Evolutionary conservation across 2,329 filamentous ascomycete genomes (phyloP).

Genomic region (Talaromyces sp.): DNA sequence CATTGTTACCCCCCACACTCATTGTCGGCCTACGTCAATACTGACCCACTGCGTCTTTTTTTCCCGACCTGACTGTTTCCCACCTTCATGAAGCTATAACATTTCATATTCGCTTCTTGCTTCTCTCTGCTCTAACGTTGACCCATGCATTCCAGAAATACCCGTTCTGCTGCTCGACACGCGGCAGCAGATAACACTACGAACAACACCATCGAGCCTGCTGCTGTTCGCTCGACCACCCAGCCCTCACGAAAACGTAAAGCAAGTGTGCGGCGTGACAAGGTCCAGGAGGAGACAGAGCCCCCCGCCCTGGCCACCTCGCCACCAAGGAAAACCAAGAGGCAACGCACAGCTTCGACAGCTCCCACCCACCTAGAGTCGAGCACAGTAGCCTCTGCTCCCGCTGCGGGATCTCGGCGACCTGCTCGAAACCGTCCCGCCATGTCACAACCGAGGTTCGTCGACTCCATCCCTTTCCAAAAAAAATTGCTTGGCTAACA

Average conservation of each 20-base stretch:
- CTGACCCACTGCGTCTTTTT: background rate
- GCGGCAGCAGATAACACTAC: constrained; percentile 55
- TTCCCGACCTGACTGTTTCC: constrained; percentile 4
- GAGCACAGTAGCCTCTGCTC: constrained; percentile 41
- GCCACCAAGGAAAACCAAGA: constrained; percentile 60
- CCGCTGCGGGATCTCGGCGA: constrained; percentile 40
- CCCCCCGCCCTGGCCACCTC: constrained; percentile 26
- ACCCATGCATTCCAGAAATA: constrained; percentile 97
- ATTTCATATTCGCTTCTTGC: background rate
- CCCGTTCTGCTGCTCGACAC: constrained; percentile 89
- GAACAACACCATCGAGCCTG: constrained; percentile 27
- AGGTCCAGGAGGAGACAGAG: constrained; percentile 32
- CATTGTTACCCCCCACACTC: background rate
- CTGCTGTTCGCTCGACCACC: constrained; percentile 38
- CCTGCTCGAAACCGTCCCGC: constrained; percentile 28
- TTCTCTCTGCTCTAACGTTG: constrained; percentile 27
- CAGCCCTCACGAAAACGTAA: constrained; percentile 70
- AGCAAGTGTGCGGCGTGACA: constrained; percentile 50
- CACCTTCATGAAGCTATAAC: constrained; percentile 1
- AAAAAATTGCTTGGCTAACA: background rate
- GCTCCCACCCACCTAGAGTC: constrained; percentile 19
- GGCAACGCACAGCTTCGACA: constrained; percentile 58
- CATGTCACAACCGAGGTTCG: constrained; percentile 41
- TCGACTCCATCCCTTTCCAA: background rate
- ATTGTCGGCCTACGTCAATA: background rate